Percentiles rank a stretch among this genome's conserved stretches.
Conservation (phyloP, 2,329 filamentous ascomycete species). For the Anisogramma anomala region DNA sequence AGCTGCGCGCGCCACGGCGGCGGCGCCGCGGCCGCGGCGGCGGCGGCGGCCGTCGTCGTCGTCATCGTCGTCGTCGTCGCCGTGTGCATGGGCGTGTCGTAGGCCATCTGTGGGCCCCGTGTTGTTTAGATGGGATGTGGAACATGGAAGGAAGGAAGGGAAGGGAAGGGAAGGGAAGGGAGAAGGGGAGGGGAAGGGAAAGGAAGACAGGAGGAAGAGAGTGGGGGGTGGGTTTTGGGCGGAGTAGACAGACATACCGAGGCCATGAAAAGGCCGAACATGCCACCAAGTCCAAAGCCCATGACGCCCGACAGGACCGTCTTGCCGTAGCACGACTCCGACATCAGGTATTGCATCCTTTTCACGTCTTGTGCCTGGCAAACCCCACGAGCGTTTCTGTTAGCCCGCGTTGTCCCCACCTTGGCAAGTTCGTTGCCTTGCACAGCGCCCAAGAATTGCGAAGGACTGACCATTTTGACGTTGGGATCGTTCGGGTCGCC, state of each 20-base stretch:
- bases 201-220: neutral
- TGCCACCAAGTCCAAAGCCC: constrained; percentile 85
- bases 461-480: constrained; percentile 29
- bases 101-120: constrained; percentile 87
- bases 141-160: too few species aligned
- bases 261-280: constrained; percentile 97
- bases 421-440: neutral
- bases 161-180: too few species aligned
- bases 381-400: too few species aligned
- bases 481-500: constrained; percentile 36
- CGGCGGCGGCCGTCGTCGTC: constrained; percentile 73
- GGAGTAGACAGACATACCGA: constrained; percentile 48
- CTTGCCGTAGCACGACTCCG: constrained; percentile 87
- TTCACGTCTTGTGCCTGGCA: constrained; percentile 10
- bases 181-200: neutral
- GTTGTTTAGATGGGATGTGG: too few species aligned
- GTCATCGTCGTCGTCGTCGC: constrained; percentile 39
- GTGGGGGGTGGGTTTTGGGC: neutral
- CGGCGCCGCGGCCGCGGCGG: constrained; percentile 65
- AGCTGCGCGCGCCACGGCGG: constrained; percentile 75
- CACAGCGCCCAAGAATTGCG: neutral
- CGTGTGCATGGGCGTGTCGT: constrained; percentile 76
- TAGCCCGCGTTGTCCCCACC: too few species aligned
- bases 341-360: constrained; percentile 71
- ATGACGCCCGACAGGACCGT: constrained; percentile 81